Conservation (phyloP, 805 yeast genomes). For the Ogataea siamensis region DNA sequence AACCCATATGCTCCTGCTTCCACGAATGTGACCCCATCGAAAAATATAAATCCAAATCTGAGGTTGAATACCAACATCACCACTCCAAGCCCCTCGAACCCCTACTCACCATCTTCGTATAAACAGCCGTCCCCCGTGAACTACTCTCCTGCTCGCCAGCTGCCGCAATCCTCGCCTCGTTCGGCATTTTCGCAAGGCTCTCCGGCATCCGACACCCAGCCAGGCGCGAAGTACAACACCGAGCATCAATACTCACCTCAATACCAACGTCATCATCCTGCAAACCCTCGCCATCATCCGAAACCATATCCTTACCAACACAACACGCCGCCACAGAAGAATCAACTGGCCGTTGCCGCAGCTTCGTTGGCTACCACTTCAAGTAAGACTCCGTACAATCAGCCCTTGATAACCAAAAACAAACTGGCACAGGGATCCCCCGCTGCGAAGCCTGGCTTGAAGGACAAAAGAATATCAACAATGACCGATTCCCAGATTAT, state of each 20-base stretch:
- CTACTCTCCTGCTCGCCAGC: conserved; percentile 6
- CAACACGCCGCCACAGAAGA: conserved; percentile 16
- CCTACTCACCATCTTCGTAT: conserved; percentile 10
- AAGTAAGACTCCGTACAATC: conserved; percentile 18
- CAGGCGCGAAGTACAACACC: conserved; percentile 22
- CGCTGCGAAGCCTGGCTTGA: conserved; percentile 20
- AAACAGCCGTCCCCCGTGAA: conserved; percentile 11
- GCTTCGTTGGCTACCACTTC: conserved; percentile 30
- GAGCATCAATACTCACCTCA: conserved; percentile 20
- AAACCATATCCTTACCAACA: conserved; percentile 9
- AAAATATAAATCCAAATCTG: conserved; percentile 19
- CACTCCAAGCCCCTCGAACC: conserved; percentile 9
- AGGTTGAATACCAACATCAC: conserved; percentile 18
- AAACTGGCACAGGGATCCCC: conserved; percentile 26
- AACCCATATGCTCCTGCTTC: conserved; percentile 6
- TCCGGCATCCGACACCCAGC: conserved; percentile 29
- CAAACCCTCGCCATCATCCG: conserved; percentile 9
- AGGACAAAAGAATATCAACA: conserved; percentile 53
- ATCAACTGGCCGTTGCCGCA: conserved; percentile 37
- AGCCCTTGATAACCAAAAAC: conserved; percentile 30
- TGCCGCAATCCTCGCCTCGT: conserved; percentile 8
- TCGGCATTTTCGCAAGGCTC: conserved; percentile 19
- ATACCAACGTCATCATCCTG: conserved; percentile 24
- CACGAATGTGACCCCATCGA: conserved; percentile 7
- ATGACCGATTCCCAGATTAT: conserved; percentile 87